A percentile compares a stretch with the other conserved stretches of the same genome.
Conservation (phyloP, 495 filamentous ascomycete species). For the Daldinia caldariorum region DNA sequence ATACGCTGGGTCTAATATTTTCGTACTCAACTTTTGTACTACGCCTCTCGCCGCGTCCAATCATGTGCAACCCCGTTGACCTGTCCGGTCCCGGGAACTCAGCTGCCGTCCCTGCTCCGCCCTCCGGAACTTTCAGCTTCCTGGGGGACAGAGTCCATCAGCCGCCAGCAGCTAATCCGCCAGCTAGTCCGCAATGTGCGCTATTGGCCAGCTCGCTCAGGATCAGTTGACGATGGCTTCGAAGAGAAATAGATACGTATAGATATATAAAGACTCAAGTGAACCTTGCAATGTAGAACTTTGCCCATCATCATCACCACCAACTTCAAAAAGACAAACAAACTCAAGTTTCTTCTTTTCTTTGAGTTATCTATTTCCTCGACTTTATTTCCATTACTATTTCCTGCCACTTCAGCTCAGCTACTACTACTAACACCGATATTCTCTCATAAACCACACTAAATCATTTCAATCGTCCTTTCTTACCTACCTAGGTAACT, state of each 20-base stretch:
- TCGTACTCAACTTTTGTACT: neutral
- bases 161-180: neutral
- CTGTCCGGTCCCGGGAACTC: conserved; percentile 11
- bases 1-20: neutral
- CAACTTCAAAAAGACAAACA: conserved; percentile 9
- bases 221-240: neutral
- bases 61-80: neutral
- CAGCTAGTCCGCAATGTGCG: neutral
- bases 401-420: conserved; percentile 3
- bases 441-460: neutral
- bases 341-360: conserved; percentile 16
- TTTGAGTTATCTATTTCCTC: conserved; percentile 21
- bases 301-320: conserved; percentile 19
- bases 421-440: conserved; percentile 22
- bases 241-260: neutral
- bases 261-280: conserved; percentile 30
- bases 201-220: conserved; percentile 7
- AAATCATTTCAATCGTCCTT: conserved; percentile 16
- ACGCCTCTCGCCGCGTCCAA: neutral
- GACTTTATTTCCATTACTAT: conserved; percentile 24
- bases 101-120: conserved; percentile 25
- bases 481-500: conserved; percentile 4
- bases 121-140: conserved; percentile 23
- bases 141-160: neutral
- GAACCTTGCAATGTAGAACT: conserved; percentile 8